These are phyloP conservation scores for Fusarium abutilonis DNA, from an alignment of 2,329 filamentous ascomycete genomes.

Conservation along the genomic window DNA sequence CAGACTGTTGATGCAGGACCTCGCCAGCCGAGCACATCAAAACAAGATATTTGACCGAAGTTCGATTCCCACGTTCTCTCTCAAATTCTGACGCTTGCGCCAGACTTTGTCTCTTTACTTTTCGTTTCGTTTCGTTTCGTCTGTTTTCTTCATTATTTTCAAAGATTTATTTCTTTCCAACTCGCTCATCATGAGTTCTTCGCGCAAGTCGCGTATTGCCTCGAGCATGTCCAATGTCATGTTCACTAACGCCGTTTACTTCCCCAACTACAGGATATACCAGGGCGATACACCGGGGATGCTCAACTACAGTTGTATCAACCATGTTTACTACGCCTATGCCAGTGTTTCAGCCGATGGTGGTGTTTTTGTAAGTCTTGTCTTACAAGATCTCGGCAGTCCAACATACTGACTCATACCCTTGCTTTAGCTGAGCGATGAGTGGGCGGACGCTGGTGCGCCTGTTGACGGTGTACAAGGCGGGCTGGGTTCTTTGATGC, in stretches of 20 bases:
- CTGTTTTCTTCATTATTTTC: neutral
- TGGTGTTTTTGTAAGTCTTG: slow-evolving; percentile 73
- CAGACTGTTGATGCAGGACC: slow-evolving; percentile 31
- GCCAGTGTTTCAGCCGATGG: slow-evolving; percentile 78
- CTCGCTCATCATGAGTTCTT: slow-evolving; percentile 54
- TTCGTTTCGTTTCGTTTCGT: neutral
- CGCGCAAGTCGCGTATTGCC: slow-evolving; percentile 58
- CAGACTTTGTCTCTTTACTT: neutral
- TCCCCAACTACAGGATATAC: slow-evolving; percentile 82
- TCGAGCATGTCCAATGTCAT: slow-evolving; percentile 60
- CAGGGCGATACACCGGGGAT: slow-evolving; percentile 76
- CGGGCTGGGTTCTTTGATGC: slow-evolving; percentile 77
- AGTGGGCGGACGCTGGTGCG: slow-evolving; percentile 78
- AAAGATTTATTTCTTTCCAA: neutral
- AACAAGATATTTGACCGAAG: slow-evolving; percentile 27
- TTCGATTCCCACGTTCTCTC: slow-evolving; percentile 14
- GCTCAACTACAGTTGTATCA: slow-evolving; percentile 79
- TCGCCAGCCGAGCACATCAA: slow-evolving; percentile 23
- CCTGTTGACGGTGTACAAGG: slow-evolving; percentile 76
- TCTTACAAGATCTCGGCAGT: slow-evolving; percentile 14
- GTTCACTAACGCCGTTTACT: slow-evolving; percentile 82
- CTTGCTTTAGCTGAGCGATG: slow-evolving; percentile 73
- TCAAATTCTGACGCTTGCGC: slow-evolving; percentile 6
- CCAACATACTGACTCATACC: slow-evolving; percentile 42
- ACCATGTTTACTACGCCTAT: slow-evolving; percentile 85